Evolutionary conservation across 176 grass and related monocot genomes (phyloP).

Genomic region (Panicum miliaceum): DNA sequence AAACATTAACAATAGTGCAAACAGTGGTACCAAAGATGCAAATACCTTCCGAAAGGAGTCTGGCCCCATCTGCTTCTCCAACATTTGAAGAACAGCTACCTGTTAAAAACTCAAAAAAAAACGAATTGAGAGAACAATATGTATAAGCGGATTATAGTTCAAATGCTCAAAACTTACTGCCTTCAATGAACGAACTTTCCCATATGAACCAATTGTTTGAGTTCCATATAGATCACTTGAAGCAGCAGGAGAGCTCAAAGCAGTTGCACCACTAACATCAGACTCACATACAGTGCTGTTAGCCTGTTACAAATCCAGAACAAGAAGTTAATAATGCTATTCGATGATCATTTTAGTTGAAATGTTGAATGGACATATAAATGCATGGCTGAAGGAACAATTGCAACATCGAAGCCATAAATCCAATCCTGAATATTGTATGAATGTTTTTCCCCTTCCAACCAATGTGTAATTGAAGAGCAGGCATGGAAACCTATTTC

Average conservation of each 20-base stretch:
- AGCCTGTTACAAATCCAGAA: conserved; percentile 56
- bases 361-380: background rate
- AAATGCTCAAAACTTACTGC: conserved; percentile 69
- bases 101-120: conserved; percentile 47
- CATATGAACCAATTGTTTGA: conserved; percentile 89
- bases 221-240: conserved; percentile 93
- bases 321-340: conserved; percentile 15
- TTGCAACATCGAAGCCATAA: conserved; percentile 3
- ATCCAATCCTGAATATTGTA: background rate
- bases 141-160: conserved; percentile 21
- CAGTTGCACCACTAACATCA: conserved; percentile 82
- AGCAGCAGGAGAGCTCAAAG: conserved; percentile 82
- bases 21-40: conserved; percentile 23
- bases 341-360: conserved; percentile 5
- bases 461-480: conserved; percentile 7
- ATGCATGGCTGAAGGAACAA: background rate
- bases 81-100: conserved; percentile 95
- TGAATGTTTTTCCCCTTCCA: conserved; percentile 5
- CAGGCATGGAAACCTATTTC: conserved; percentile 2
- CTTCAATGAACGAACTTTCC: conserved; percentile 94
- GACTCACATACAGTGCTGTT: conserved; percentile 86
- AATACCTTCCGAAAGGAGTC: conserved; percentile 84
- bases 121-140: conserved; percentile 27
- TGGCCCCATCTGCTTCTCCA: conserved; percentile 99
- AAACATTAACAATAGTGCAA: conserved; percentile 30